phyloP scores from a whole-genome alignment of 2,329 filamentous ascomycete genomes.

The Trichophyton schoenleinii region DNA sequence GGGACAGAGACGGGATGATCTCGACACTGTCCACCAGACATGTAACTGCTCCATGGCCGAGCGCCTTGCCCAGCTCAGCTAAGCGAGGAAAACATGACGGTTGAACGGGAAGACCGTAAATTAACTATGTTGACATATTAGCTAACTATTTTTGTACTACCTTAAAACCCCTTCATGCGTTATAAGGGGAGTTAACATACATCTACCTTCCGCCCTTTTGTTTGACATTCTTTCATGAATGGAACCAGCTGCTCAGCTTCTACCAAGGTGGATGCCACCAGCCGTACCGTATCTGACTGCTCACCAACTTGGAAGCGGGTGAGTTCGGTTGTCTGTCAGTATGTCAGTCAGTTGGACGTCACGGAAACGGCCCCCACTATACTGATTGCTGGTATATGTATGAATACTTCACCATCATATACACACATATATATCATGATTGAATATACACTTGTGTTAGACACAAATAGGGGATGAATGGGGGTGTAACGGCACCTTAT shows the following conservation, averaged over 20 bases:
- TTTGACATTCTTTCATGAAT: constrained; percentile 47
- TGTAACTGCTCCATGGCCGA: constrained; percentile 46
- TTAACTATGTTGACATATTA: constrained; percentile 26
- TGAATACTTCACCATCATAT: neutral
- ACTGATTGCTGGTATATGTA: neutral
- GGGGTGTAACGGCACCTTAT: constrained; percentile 40
- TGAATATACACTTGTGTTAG: neutral
- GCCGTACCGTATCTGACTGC: constrained; percentile 38
- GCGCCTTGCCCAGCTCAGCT: constrained; percentile 39
- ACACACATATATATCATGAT: neutral
- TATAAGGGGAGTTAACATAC: constrained; percentile 18
- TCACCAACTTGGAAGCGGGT: constrained; percentile 56
- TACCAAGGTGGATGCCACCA: constrained; percentile 59
- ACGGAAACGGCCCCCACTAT: neutral
- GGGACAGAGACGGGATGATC: constrained; percentile 43
- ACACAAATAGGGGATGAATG: neutral
- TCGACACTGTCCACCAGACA: constrained; percentile 55
- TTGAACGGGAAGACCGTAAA: constrained; percentile 60
- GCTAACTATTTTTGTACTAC: neutral
- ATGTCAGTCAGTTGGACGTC: neutral
- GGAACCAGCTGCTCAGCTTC: constrained; percentile 57
- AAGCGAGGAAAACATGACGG: constrained; percentile 50
- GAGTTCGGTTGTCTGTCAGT: constrained; percentile 45
- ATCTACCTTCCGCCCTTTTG: constrained; percentile 45
- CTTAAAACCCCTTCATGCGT: neutral